A percentile compares a stretch with the other conserved stretches of the same genome.
These are phyloP conservation scores for Trametes cubensis DNA, from an alignment of 768 basidiomycete genomes.

Conservation along the genomic window DNA sequence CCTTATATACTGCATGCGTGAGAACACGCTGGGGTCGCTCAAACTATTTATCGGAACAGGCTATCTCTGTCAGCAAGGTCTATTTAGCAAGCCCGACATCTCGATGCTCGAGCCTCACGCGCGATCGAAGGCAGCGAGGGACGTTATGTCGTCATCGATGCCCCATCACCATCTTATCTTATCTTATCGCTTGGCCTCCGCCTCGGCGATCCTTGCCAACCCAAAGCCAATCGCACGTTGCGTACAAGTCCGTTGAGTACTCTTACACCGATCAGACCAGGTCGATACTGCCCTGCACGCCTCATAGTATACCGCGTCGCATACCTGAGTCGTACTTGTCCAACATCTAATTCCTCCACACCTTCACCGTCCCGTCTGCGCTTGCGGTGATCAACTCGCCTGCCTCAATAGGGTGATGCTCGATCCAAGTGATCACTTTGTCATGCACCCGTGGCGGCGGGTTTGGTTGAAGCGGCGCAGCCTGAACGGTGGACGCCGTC, in stretches of 20 bases:
- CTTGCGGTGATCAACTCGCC: constrained; percentile 88
- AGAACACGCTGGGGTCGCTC: no score
- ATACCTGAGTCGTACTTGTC: not conserved
- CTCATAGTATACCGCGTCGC: no score
- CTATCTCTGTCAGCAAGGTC: no score
- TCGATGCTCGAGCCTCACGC: no score
- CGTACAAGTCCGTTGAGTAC: not conserved
- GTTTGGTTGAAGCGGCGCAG: constrained; percentile 65
- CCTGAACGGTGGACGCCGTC: constrained; percentile 48
- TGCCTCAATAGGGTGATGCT: constrained; percentile 81
- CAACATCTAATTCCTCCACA: constrained; percentile 54
- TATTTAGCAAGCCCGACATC: no score
- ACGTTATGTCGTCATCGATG: not conserved
- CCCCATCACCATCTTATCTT: not conserved
- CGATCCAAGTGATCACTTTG: constrained; percentile 89
- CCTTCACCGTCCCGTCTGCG: constrained; percentile 88
- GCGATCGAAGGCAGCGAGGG: no score
- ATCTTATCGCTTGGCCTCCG: constrained; percentile 1
- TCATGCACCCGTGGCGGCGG: constrained; percentile 80
- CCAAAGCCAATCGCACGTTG: no score
- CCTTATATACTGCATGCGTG: no score
- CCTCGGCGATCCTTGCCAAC: no score
- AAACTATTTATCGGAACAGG: no score
- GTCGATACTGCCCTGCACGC: no score
- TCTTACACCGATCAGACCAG: not conserved